Percentiles rank a stretch among this genome's conserved stretches.
Conservation (phyloP, 768 basidiomycete genomes). For the Amanita jacksonii region DNA sequence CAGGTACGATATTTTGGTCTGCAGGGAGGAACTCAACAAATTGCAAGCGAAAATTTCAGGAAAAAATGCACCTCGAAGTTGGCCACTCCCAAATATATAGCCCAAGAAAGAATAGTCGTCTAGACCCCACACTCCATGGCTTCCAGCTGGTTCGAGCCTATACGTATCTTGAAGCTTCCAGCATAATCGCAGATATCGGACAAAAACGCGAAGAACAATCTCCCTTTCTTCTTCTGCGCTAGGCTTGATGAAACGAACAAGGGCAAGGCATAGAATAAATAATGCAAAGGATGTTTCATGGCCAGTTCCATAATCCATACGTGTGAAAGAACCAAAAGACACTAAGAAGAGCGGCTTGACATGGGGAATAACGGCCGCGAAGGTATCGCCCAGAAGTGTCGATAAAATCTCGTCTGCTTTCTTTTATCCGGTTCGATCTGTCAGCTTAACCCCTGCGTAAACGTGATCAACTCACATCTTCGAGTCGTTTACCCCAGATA, state of each 20-base stretch:
- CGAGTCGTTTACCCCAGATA: conserved; percentile 69
- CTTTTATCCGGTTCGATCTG: too few species aligned
- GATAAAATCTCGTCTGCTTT: conserved; percentile 42
- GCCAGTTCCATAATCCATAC: conserved; percentile 96
- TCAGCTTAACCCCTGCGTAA: conserved; percentile 8
- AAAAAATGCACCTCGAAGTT: conserved; percentile 55
- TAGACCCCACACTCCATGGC: conserved; percentile 96
- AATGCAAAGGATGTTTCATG: conserved; percentile 88
- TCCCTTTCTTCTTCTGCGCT: conserved; percentile 51
- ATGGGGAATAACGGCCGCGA: conserved; percentile 41
- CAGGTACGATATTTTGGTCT: conserved; percentile 60
- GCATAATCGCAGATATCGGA: conserved; percentile 72
- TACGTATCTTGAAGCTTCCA: conserved; percentile 87
- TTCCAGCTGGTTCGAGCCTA: conserved; percentile 89
- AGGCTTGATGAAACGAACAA: conserved; percentile 56
- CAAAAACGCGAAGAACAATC: conserved; percentile 51
- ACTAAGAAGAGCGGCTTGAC: conserved; percentile 70
- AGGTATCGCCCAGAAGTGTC: conserved; percentile 36
- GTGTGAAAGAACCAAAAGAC: conserved; percentile 83
- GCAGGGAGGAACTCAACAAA: conserved; percentile 10
- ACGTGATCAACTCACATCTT: conserved; percentile 43
- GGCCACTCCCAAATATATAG: conserved; percentile 86
- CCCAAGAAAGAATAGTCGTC: conserved; percentile 88
- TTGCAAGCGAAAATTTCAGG: not conserved
- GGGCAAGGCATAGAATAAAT: conserved; percentile 64